Conservation (phyloP, 352 stramenopile species). For the Aphanomyces stellatus region DNA sequence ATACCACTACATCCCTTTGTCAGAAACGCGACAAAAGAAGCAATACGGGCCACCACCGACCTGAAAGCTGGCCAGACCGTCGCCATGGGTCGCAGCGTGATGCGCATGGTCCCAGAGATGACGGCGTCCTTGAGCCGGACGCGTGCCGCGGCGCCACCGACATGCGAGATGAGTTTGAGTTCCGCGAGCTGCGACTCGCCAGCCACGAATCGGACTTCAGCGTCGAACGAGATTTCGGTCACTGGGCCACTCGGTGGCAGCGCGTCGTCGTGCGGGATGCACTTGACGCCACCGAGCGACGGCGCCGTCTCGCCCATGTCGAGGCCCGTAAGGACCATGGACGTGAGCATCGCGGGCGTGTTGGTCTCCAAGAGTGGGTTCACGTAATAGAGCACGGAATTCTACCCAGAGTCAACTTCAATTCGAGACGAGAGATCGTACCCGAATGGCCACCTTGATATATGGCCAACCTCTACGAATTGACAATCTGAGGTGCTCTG, state of each 20-base stretch:
- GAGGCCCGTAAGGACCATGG: conserved; percentile 45
- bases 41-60: conserved; percentile 8
- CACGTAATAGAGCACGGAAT: conserved; percentile 49
- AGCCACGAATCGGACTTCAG: conserved; percentile 51
- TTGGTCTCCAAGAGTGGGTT: conserved; percentile 55
- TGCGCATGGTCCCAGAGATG: conserved; percentile 53
- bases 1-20: conserved; percentile 32
- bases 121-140: conserved; percentile 57
- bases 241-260: conserved; percentile 22
- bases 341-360: conserved; percentile 55
- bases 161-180: conserved; percentile 52
- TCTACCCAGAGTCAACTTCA: conserved; percentile 34
- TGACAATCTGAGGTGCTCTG: not conserved
- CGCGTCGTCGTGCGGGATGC: conserved; percentile 42
- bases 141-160: conserved; percentile 39
- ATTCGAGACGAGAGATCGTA: conserved; percentile 19
- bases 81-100: conserved; percentile 61
- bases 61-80: conserved; percentile 66
- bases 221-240: conserved; percentile 59
- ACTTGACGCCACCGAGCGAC: conserved; percentile 65
- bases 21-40: not conserved
- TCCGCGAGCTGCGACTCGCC: conserved; percentile 53
- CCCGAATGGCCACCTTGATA: conserved; percentile 64
- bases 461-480: conserved; percentile 52
- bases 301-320: conserved; percentile 48